A percentile compares a stretch with the other conserved stretches of the same genome.
Conservation (phyloP, 129 eudicot species). For the Centrapalus pauciflorus region DNA sequence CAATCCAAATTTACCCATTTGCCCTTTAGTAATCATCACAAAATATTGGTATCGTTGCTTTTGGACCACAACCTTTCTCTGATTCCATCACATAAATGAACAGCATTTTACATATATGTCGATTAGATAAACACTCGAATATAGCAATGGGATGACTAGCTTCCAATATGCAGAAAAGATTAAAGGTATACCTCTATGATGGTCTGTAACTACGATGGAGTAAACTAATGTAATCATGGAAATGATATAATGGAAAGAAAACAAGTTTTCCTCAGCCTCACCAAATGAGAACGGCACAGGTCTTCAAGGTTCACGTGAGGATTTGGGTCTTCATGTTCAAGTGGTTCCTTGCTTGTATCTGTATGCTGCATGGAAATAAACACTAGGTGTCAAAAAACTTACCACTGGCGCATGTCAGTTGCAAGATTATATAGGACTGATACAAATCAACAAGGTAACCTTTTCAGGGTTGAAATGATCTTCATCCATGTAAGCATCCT, state of each 20-base stretch:
- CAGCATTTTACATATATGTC: too few relatives aligned
- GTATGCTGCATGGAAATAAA: constrained; percentile 39
- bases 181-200: too few relatives aligned
- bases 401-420: neutral
- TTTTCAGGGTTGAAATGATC: constrained; percentile 37
- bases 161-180: too few relatives aligned
- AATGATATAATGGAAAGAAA: neutral
- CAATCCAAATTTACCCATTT: too few relatives aligned
- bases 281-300: constrained; percentile 84
- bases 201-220: neutral
- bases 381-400: constrained; percentile 3
- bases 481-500: constrained; percentile 58
- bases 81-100: too few relatives aligned
- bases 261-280: constrained; percentile 11
- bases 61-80: too few relatives aligned
- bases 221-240: neutral
- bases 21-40: too few relatives aligned
- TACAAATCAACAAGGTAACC: constrained; percentile 43
- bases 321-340: constrained; percentile 48
- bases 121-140: too few relatives aligned
- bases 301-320: constrained; percentile 78
- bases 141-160: too few relatives aligned
- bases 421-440: neutral
- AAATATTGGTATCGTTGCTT: too few relatives aligned
- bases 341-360: constrained; percentile 31